These are phyloP conservation scores for Erysimum cheiri DNA, from an alignment of 441 rosid species.

Conservation along the genomic window DNA sequence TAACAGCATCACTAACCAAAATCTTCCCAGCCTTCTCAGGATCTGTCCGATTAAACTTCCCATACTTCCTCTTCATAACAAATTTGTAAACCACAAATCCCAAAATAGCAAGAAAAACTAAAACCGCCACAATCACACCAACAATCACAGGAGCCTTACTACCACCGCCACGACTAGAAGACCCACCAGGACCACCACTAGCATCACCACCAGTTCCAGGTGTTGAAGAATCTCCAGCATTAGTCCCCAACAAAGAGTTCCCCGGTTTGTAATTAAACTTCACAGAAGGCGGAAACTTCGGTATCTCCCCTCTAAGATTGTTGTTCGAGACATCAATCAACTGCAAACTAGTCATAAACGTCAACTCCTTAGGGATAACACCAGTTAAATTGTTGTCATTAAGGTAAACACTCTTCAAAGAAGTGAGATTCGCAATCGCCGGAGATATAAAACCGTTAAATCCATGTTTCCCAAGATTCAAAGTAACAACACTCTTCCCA, in stretches of 20 bases:
- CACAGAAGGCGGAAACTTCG: constrained; percentile 46
- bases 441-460: constrained; percentile 64
- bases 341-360: constrained; percentile 53
- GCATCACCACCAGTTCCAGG: constrained; percentile 24
- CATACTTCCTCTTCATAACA: constrained; percentile 48
- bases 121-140: constrained; percentile 54
- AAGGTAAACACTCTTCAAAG: constrained; percentile 54
- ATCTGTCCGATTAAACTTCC: constrained; percentile 53
- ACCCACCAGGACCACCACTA: constrained; percentile 36
- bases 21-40: constrained; percentile 51
- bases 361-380: constrained; percentile 59
- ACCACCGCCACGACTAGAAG: constrained; percentile 39
- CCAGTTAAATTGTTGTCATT: constrained; percentile 65
- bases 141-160: constrained; percentile 54
- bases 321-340: constrained; percentile 68
- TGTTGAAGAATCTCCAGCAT: constrained; percentile 40
- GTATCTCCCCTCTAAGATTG: constrained; percentile 64
- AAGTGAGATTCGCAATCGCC: constrained; percentile 56
- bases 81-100: constrained; percentile 64
- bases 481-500: constrained; percentile 40
- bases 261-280: constrained; percentile 55
- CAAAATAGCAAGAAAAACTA: constrained; percentile 56
- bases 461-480: constrained; percentile 54
- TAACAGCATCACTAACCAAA: constrained; percentile 45
- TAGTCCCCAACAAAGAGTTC: constrained; percentile 54